Evolutionary conservation across 805 yeast genomes (phyloP).

Genomic region (Monosporozyma aquatica): DNA sequence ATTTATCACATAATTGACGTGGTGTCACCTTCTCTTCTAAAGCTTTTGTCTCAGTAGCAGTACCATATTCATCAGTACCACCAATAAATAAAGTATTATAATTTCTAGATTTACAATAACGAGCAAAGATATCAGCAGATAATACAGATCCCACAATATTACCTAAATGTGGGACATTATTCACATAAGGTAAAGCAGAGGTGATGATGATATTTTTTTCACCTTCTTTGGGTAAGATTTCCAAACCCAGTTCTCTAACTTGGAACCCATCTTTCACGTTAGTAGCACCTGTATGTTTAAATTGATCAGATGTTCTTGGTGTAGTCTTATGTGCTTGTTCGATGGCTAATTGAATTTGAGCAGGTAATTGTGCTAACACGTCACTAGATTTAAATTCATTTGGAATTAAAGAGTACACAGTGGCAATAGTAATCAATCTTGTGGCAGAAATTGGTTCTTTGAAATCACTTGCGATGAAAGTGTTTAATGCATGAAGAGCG

Average conservation of each 20-base stretch:
- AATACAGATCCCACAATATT: conserved; percentile 92
- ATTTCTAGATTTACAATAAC: conserved; percentile 83
- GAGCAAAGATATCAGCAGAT: conserved; percentile 86
- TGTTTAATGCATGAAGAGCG: conserved; percentile 25
- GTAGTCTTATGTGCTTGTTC: conserved; percentile 35
- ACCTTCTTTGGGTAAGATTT: conserved; percentile 55
- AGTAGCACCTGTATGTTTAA: conserved; percentile 35
- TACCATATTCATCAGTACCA: conserved; percentile 99
- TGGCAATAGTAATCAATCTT: conserved; percentile 51
- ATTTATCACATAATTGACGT: conserved; percentile 80
- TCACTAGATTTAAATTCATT: conserved; percentile 21
- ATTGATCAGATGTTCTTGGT: conserved; percentile 22
- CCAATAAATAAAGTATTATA: conserved; percentile 80
- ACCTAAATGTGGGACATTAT: conserved; percentile 97
- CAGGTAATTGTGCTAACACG: conserved; percentile 14
- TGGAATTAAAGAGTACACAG: conserved; percentile 40
- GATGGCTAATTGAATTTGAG: conserved; percentile 38
- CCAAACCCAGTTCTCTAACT: conserved; percentile 24
- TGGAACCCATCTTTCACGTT: conserved; percentile 22
- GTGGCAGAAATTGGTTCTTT: conserved; percentile 36
- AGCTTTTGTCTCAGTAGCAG: conserved; percentile 98
- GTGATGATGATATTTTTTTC: conserved; percentile 83
- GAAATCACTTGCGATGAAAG: conserved; percentile 6
- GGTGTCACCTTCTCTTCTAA: conserved; percentile 89
- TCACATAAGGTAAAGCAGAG: conserved; percentile 95